These are phyloP conservation scores for Cucurbitaria berberidis DNA, from an alignment of 2,329 filamentous ascomycete species.

Conservation along the genomic window DNA sequence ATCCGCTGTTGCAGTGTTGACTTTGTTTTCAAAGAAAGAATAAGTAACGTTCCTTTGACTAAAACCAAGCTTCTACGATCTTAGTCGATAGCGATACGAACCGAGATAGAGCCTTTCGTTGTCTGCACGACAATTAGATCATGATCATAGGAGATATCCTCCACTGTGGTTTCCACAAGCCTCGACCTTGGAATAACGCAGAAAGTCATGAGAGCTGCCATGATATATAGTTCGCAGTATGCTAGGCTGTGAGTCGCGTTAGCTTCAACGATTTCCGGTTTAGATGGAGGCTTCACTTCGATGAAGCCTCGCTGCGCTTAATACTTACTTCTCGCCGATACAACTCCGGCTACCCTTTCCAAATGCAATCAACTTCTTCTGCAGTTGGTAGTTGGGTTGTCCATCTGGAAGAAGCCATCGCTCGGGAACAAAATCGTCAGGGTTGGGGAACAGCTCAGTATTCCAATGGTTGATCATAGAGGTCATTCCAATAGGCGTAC, in stretches of 20 bases:
- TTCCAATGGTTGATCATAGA: constrained; percentile 43
- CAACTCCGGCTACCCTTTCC: constrained; percentile 39
- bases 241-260: constrained; percentile 16
- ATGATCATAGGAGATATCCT: constrained; percentile 34
- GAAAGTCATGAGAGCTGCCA: constrained; percentile 30
- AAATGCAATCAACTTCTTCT: constrained; percentile 34
- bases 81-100: constrained; percentile 30
- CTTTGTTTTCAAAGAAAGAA: no score
- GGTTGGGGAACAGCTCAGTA: constrained; percentile 38
- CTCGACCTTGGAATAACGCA: constrained; percentile 28
- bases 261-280: not conserved
- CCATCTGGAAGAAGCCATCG: constrained; percentile 40
- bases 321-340: constrained; percentile 39
- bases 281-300: not conserved
- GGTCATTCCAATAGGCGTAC: constrained; percentile 39
- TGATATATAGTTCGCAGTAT: constrained; percentile 34
- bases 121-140: constrained; percentile 35
- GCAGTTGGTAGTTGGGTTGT: constrained; percentile 24
- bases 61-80: no score
- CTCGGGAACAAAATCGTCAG: constrained; percentile 39
- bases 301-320: not conserved
- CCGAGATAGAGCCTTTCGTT: constrained; percentile 32
- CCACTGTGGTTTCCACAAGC: constrained; percentile 31
- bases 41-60: no score
- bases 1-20: no score